Base-by-base conservation (phyloP, 139 green algal genomes). In the Chlorella sp. region DNA sequence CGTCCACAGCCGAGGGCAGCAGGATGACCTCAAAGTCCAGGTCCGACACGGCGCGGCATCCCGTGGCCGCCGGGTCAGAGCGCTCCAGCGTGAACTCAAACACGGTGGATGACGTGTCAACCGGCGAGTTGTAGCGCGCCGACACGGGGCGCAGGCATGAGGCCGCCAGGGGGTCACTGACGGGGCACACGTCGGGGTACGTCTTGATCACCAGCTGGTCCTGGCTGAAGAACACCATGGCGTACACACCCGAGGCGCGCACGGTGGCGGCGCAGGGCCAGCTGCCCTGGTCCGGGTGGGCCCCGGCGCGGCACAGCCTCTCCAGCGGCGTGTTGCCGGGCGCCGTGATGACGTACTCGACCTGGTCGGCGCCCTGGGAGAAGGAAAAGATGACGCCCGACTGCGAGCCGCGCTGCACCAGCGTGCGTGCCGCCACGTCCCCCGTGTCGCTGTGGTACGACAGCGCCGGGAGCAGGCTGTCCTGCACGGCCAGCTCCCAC, bases 231-330 rank as follows among this genome's bases (percentile, higher is more conserved):
- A 81, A 81, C 5, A 81, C 65, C 60, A 71, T 62, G 14, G 61
- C 35, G 66, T 72, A 77, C 5, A 74, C 65, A 22, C 22, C 26
- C 14, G 1, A 27, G 35, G 30, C 42, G 63, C 71, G 71, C 5
- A 81, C 36, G 17, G 75, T 34, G 22, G 76, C 76, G 1, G 65
- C 76, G 59, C 76, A 81, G 17, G 76, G 35, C 30, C 69, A 72
- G 71, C 17, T 36, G 66, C 76, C 70, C 70, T 81, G 76, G 31
- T 62, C 76, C 3, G 51, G 50, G 51, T 74, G 66, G 17, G 70
- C 63, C n/a, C 70, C 74, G 51, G 70, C 62, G 2, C 55, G 63
- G 71, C 76, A 81, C 31, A 81, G 76, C 62, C 67, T 33, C 0
- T 33, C 27, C 30, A 81, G 51, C 14, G 6, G 26, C 4, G 35